Evolutionary conservation across 768 basidiomycete species (phyloP).

Genomic region (Russula sp.): DNA sequence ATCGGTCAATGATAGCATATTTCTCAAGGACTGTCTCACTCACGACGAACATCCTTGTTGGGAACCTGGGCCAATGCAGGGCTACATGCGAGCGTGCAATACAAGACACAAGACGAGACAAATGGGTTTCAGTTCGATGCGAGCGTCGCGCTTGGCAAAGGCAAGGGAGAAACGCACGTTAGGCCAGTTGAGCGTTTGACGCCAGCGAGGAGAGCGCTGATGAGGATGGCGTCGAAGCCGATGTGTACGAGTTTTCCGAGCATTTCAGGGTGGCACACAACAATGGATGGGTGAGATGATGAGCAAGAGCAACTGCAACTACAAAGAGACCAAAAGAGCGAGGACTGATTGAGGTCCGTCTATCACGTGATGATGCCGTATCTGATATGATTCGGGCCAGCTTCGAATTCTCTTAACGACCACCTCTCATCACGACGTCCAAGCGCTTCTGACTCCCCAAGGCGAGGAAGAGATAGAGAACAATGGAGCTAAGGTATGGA

Average conservation of each 20-base stretch:
- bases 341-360: too few species aligned
- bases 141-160: background rate
- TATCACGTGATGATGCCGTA: too few species aligned
- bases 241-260: constrained; percentile 68
- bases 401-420: too few species aligned
- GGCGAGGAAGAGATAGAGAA: too few species aligned
- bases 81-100: constrained; percentile 40
- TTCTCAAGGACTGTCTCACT: constrained; percentile 36
- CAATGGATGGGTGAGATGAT: background rate
- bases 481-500: too few species aligned
- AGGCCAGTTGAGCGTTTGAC: constrained; percentile 78
- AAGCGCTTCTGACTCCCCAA: too few species aligned
- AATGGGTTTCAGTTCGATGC: background rate
- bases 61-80: constrained; percentile 73
- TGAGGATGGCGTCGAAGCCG: constrained; percentile 72
- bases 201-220: constrained; percentile 83
- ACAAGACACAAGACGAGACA: background rate
- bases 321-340: background rate
- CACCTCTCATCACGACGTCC: too few species aligned
- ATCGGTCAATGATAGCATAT: background rate
- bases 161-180: constrained; percentile 53
- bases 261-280: constrained; percentile 40
- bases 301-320: background rate
- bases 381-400: too few species aligned
- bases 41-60: constrained; percentile 87